Percentiles rank a stretch among this genome's conserved stretches.
phyloP scores from a whole-genome alignment of 306 rosid genomes.

The Hippophae rhamnoides region DNA sequence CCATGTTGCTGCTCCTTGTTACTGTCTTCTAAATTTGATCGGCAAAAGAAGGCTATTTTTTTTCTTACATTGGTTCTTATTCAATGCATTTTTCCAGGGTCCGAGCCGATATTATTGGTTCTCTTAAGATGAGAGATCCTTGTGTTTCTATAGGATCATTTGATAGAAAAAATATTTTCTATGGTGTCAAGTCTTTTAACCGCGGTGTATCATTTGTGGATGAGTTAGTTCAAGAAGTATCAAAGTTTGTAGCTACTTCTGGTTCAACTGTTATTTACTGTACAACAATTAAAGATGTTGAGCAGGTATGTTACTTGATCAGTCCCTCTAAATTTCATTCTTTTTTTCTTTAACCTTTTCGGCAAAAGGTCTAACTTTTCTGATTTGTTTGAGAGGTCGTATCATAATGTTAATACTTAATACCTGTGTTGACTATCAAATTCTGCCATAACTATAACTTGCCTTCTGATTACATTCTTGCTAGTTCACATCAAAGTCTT shows the following conservation, averaged over 20 bases:
- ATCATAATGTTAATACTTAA: slow-evolving; percentile 4
- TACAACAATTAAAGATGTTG: slow-evolving; percentile 80
- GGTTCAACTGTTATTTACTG: slow-evolving; percentile 83
- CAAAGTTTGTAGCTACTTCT: slow-evolving; percentile 40
- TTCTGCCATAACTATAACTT: slow-evolving; percentile 1
- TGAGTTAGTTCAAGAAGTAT: slow-evolving; percentile 59
- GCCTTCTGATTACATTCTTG: slow-evolving; percentile 6
- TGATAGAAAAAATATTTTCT: slow-evolving; percentile 77
- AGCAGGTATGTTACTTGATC: slow-evolving; percentile 42
- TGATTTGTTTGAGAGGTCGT: background rate
- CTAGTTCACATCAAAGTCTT: slow-evolving; percentile 5
- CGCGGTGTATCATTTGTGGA: slow-evolving; percentile 48
- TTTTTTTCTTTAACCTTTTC: slow-evolving; percentile 6
- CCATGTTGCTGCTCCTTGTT: background rate
- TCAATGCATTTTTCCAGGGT: slow-evolving; percentile 43
- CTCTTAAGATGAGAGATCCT: slow-evolving; percentile 69
- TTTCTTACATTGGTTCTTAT: slow-evolving; percentile 9
- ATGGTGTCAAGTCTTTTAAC: slow-evolving; percentile 66
- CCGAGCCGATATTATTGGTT: slow-evolving; percentile 57
- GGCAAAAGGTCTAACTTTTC: background rate
- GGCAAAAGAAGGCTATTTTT: slow-evolving; percentile 6
- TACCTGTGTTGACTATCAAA: slow-evolving; percentile 1
- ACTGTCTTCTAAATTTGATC: background rate
- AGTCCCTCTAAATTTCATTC: background rate
- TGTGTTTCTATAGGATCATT: slow-evolving; percentile 62